Percentiles rank a stretch among this genome's conserved stretches.
These are phyloP conservation scores for Pseudomassariella vexata DNA, from an alignment of 2,329 filamentous ascomycete genomes.

Conservation along the genomic window DNA sequence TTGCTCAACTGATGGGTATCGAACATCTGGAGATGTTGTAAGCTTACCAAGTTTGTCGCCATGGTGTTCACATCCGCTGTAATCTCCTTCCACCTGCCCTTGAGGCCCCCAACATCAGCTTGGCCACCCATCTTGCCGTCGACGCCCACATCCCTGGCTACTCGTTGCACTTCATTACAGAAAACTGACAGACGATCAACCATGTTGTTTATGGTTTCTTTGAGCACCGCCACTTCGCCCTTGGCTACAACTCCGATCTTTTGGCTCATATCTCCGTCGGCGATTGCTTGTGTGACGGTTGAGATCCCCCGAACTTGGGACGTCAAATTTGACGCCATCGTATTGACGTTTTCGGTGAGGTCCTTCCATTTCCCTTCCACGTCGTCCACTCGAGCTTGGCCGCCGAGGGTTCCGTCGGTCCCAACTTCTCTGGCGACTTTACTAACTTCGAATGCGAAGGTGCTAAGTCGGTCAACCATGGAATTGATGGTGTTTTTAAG, in stretches of 20 bases:
- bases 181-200: slow-evolving; percentile 92
- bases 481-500: slow-evolving; percentile 98
- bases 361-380: slow-evolving; percentile 99
- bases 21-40: too few relatives aligned
- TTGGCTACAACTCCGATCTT: slow-evolving; percentile 94
- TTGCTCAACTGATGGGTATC: slow-evolving; percentile 1
- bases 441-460: slow-evolving; percentile 94
- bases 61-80: slow-evolving; percentile 95
- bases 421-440: slow-evolving; percentile 93
- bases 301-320: slow-evolving; percentile 86
- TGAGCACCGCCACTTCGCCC: slow-evolving; percentile 88
- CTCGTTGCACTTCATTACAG: slow-evolving; percentile 91
- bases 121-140: slow-evolving; percentile 99
- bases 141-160: slow-evolving; percentile 93
- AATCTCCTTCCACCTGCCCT: slow-evolving; percentile 96
- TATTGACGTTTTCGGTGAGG: slow-evolving; percentile 85
- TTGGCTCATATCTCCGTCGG: slow-evolving; percentile 90
- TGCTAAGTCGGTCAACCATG: slow-evolving; percentile 95
- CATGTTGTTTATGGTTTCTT: slow-evolving; percentile 99
- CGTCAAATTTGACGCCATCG: slow-evolving; percentile 63
- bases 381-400: slow-evolving; percentile 88
- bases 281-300: slow-evolving; percentile 89
- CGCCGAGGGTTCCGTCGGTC: slow-evolving; percentile 89
- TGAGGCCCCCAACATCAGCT: slow-evolving; percentile 86
- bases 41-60: slow-evolving; percentile 58